A percentile compares a stretch with the other conserved stretches of the same genome.
Evolutionary conservation across 2,329 filamentous ascomycete genomes (phyloP).

Genomic region (Botrytis deweyae): DNA sequence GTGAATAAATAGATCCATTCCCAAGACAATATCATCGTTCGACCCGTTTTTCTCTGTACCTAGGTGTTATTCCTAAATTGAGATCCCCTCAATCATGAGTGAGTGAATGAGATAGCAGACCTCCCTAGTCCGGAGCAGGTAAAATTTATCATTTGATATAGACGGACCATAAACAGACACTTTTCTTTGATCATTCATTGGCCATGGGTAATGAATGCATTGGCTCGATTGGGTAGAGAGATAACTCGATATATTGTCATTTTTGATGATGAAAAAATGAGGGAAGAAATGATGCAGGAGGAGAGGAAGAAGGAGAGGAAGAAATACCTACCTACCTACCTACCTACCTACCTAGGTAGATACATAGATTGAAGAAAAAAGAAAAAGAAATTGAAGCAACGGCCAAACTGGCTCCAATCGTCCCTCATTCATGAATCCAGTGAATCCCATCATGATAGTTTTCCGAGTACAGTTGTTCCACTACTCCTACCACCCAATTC

Average conservation of each 20-base stretch:
- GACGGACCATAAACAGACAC: neutral
- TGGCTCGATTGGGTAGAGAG: neutral
- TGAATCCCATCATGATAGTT: neutral
- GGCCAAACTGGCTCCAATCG: neutral
- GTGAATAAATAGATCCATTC: neutral
- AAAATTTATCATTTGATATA: neutral
- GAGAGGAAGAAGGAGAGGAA: neutral
- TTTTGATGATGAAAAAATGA: neutral
- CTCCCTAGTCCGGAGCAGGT: neutral
- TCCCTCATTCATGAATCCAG: neutral
- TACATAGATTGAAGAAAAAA: neutral
- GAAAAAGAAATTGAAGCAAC: neutral
- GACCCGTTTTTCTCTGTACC: neutral
- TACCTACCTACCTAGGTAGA: too few relatives aligned
- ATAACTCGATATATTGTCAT: neutral
- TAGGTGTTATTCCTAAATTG: neutral
- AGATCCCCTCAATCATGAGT: neutral
- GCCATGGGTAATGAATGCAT: neutral
- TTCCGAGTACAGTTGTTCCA: neutral
- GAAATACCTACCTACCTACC: neutral
- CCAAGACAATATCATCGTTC: neutral
- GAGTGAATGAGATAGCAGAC: neutral
- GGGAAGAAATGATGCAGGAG: neutral
- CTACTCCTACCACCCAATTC: neutral
- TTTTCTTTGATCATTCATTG: slow-evolving; percentile 4